Base-by-base conservation (phyloP, 2,329 filamentous ascomycete species). In the Cladophialophora chaetospira region DNA sequence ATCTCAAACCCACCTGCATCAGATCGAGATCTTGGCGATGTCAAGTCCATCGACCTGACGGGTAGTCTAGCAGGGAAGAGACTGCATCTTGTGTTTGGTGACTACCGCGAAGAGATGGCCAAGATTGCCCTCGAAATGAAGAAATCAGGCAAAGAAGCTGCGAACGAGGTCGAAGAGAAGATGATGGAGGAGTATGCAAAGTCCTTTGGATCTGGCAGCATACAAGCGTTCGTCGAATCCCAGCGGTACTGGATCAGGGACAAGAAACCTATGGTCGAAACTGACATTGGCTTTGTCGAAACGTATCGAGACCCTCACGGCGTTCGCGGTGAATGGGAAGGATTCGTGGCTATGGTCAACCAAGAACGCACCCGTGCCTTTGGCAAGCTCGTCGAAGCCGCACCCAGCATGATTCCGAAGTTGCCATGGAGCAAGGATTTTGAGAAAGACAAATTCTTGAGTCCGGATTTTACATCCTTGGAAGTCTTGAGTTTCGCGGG, bases 381-480 rank as follows among this genome's bases (percentile, higher is more conserved):
- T 69, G 88, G 88, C 5, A 87, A 88, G 65, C 83, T 97, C 1
- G 94, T 97, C 3, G 81, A 86, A 17, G 86, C 86, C 23, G 92
- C 94, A 0, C 88, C 91, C 9, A 78, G 79, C 43, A 86, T 96
- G 70, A 97, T 99, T 49, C 90, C 91, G 5, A 85, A 95, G 61
- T 78, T 99, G 11, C 94, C 94, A 0, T 99, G 94, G 94, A 78
- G 80, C 31, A 82, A 83, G 44, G 88, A 90, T 0, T 99, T 97
- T 64, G 94, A 99, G 71, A 97, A 97, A 74, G 92, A 97, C 77
- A 91, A 88, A 68, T 99, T 99, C 73, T 75, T 96, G 31, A 93
- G 90, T 50, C 94, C 94, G 0, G 94, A 99, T 71, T 99, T 99
- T 70, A 97, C 94, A 0, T 94, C 89, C 8, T 80, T 97, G 1